Percentiles rank a stretch among this genome's conserved stretches.
phyloP scores from a whole-genome alignment of 352 stramenopile species.

The Pythium diclinum region DNA sequence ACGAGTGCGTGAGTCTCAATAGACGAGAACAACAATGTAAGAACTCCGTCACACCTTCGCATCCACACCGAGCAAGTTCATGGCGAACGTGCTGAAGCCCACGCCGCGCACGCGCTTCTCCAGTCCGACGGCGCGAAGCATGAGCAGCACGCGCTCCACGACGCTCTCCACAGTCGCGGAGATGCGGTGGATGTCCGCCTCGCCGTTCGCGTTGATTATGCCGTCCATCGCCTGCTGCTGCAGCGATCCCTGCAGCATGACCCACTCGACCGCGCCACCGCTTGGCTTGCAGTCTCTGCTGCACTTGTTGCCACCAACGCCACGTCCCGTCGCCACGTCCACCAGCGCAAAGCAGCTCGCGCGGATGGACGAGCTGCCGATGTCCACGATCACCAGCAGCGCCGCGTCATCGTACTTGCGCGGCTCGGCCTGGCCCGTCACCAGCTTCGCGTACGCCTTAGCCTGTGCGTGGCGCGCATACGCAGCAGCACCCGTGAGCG shows the following conservation, averaged over 20 bases:
- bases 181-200: conserved; percentile 53
- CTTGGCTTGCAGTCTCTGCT: background rate
- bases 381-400: conserved; percentile 82
- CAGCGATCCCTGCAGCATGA: conserved; percentile 60
- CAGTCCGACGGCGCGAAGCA: conserved; percentile 46
- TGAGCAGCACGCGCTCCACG: conserved; percentile 44
- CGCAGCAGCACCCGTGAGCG: conserved; percentile 22
- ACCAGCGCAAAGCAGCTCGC: conserved; percentile 83
- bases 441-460: conserved; percentile 21
- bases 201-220: conserved; percentile 57
- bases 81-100: conserved; percentile 92
- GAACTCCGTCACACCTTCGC: conserved; percentile 24
- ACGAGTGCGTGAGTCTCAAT: background rate
- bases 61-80: conserved; percentile 92
- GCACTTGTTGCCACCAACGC: background rate
- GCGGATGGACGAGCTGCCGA: conserved; percentile 92
- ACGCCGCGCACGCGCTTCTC: conserved; percentile 59
- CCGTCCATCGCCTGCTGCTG: conserved; percentile 53
- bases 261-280: conserved; percentile 38
- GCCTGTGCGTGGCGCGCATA: conserved; percentile 16
- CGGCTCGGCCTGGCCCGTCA: conserved; percentile 33
- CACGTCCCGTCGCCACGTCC: conserved; percentile 3
- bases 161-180: conserved; percentile 45
- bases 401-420: conserved; percentile 44
- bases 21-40: background rate